Percentiles rank a stretch among this genome's conserved stretches.
Evolutionary conservation across 331 rosid genomes (phyloP).

Genomic region (Quercus lobata): DNA sequence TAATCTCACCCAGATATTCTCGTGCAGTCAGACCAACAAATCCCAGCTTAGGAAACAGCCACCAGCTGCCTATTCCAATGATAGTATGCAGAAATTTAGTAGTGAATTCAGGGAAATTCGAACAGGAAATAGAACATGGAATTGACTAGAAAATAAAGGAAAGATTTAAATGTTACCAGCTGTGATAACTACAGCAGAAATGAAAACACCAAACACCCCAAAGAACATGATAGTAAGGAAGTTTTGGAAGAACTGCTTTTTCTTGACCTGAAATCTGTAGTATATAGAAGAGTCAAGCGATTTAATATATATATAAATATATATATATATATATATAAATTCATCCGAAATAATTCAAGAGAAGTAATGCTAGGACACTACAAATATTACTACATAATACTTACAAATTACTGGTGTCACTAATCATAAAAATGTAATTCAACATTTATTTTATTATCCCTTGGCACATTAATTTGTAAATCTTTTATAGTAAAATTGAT

Average conservation of each 20-base stretch:
- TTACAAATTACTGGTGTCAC: too few species aligned
- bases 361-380: too few species aligned
- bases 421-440: too few species aligned
- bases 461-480: too few species aligned
- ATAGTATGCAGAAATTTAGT: conserved; percentile 25
- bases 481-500: too few species aligned
- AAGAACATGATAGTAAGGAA: conserved; percentile 81
- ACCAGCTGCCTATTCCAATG: conserved; percentile 66
- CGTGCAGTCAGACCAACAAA: conserved; percentile 43
- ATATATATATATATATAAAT: neutral
- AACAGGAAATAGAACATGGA: neutral
- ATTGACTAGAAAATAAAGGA: neutral
- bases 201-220: conserved; percentile 83
- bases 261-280: conserved; percentile 92
- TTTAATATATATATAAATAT: neutral
- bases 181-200: conserved; percentile 56
- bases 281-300: neutral
- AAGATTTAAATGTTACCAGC: conserved; percentile 39
- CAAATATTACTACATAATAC: too few species aligned
- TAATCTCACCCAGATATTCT: conserved; percentile 72
- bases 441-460: too few species aligned
- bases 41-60: conserved; percentile 69
- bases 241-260: conserved; percentile 85
- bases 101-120: neutral
- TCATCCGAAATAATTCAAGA: neutral